These are phyloP conservation scores for Diversispora epigaea DNA, from an alignment of 192 early-diverging fungal species.

Conservation along the genomic window DNA sequence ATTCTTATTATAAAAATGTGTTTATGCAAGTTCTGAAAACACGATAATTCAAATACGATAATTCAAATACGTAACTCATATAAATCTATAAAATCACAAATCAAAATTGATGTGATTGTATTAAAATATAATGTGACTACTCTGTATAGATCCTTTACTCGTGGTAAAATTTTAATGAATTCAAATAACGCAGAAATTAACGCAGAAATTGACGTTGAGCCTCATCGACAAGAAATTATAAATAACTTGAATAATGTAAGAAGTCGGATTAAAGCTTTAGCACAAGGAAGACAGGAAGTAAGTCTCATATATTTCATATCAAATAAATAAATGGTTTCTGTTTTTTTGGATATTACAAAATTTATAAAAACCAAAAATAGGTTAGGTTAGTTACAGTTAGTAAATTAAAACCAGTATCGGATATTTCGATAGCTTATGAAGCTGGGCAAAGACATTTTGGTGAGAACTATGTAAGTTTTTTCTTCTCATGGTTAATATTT, in stretches of 20 bases:
- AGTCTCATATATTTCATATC: background rate
- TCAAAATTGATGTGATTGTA: too few relatives aligned
- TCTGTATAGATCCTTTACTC: too few relatives aligned
- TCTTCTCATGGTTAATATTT: background rate
- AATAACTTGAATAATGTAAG: background rate
- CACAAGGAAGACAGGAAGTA: background rate
- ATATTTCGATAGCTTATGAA: slow-evolving; percentile 75
- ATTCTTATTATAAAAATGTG: background rate
- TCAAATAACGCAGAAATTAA: too few relatives aligned
- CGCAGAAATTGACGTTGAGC: too few relatives aligned
- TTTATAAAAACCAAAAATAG: slow-evolving; percentile 3
- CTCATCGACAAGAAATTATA: slow-evolving; percentile 5
- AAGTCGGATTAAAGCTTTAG: background rate
- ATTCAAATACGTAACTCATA: background rate
- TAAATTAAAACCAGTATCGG: slow-evolving; percentile 86
- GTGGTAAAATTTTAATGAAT: too few relatives aligned
- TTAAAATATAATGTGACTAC: too few relatives aligned
- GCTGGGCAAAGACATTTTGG: slow-evolving; percentile 93
- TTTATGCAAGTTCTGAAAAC: background rate
- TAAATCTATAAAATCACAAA: too few relatives aligned
- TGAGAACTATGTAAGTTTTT: slow-evolving; percentile 82
- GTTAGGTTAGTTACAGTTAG: slow-evolving; percentile 88
- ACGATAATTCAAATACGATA: background rate
- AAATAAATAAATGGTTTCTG: background rate
- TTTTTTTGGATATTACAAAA: background rate